Evolutionary conservation across 1,139 yeast species (phyloP), one percentile per base, ranked within the genome.

Genomic region (Scheffersomyces lignicola): DNA sequence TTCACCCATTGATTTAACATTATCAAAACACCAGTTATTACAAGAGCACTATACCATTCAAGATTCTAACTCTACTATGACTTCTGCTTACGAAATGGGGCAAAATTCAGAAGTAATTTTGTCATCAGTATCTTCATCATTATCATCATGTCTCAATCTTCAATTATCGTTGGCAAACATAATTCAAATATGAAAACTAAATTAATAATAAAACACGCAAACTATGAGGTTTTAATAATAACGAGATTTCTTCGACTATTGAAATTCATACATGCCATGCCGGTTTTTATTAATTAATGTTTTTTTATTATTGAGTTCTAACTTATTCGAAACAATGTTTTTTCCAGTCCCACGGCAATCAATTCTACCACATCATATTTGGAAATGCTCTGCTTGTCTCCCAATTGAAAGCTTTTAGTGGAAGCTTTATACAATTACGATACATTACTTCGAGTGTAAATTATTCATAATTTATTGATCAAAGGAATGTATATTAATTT

Each of bases 71-170:
- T 34, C 38, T 37, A 44, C 51, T 35, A 16, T 26, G 29, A 26
- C 20, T 26, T 26, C 29, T 16, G 29, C 29, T 26, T 59, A 60
- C 58, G 73, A 65, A 59, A 54, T 66, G 71, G 74, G 65, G 74
- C 74, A 69, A 68, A 68, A 66, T 69, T 67, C 75, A 61, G 76
- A 66, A 69, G 75, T 56, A 60, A 67, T 68, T 69, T 70, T 69
- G 70, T 57, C 49, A 38, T 15, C 29, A 26, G 5, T 4, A 13
- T 13, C 10, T 5, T 31, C 20, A 15, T 16, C 29, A 5, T 26
- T 14, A 15, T 11, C n/a, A 16, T 26, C 23, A 9, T 8, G 23
- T 20, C n/a, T n/a, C n/a, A n/a, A n/a, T n/a, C n/a, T n/a, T 20
- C 23, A 20, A 20, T 20, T 20, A 20, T 20, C 23, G 23, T 20